These are phyloP conservation scores for Trichoderma sp. DNA, from an alignment of 2,329 filamentous ascomycete species.

Conservation along the genomic window DNA sequence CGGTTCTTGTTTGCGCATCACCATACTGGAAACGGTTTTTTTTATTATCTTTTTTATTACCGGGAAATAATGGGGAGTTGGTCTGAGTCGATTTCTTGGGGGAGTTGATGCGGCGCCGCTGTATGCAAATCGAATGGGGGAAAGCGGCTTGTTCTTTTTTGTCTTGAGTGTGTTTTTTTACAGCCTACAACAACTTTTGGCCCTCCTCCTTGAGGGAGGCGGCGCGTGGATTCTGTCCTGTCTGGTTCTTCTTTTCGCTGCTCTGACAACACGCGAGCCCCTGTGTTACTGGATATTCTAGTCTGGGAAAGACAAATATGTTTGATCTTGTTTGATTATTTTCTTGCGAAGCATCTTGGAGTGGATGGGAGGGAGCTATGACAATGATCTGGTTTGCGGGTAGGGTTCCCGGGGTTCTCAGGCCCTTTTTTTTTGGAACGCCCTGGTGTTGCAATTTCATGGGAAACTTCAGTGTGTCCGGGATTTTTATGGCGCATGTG, in stretches of 20 bases:
- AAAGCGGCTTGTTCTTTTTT: conserved; percentile 28
- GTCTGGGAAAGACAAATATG: conserved; percentile 26
- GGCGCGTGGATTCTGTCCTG: conserved; percentile 20
- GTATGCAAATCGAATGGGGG: conserved; percentile 33
- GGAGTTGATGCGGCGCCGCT: conserved; percentile 27
- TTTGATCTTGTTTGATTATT: conserved; percentile 17
- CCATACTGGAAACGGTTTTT: conserved; percentile 32
- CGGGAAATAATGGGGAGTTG: conserved; percentile 38
- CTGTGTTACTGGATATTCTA: conserved; percentile 31
- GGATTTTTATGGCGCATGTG: conserved; percentile 32
- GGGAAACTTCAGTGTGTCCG: conserved; percentile 30
- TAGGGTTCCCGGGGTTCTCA: conserved; percentile 33
- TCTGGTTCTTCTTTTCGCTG: conserved; percentile 23
- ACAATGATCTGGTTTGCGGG: conserved; percentile 35
- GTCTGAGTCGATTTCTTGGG: conserved; percentile 30
- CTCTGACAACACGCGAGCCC: conserved; percentile 17
- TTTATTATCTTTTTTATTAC: conserved; percentile 13
- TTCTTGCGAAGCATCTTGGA: conserved; percentile 34
- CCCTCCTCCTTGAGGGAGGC: conserved; percentile 3
- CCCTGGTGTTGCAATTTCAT: conserved; percentile 37
- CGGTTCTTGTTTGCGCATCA: conserved; percentile 33
- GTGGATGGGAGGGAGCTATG: conserved; percentile 30
- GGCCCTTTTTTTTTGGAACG: conserved; percentile 30
- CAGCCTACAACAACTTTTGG: neutral
- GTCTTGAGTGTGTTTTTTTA: conserved; percentile 8